Evolutionary conservation across 495 filamentous ascomycete genomes (phyloP).

Genomic region (Aspergillus heteromorphus): DNA sequence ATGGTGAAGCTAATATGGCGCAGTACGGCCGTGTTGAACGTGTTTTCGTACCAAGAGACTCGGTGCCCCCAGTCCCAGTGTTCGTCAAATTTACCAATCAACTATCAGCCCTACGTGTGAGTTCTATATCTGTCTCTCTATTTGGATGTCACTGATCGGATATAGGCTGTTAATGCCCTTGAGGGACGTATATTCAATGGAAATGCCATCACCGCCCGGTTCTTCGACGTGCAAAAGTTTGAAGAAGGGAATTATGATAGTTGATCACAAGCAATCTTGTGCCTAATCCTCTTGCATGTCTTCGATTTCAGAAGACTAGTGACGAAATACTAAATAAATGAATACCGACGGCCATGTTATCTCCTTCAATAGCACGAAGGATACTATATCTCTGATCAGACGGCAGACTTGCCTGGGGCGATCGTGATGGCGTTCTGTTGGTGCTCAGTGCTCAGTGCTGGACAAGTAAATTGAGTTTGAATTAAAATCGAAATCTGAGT

Average conservation of each 20-base stretch:
- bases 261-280: slow-evolving; percentile 8
- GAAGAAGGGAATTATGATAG: slow-evolving; percentile 61
- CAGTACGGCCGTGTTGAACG: slow-evolving; percentile 84
- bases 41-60: slow-evolving; percentile 62
- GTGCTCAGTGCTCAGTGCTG: too few relatives aligned
- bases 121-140: slow-evolving; percentile 18
- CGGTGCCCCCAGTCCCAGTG: slow-evolving; percentile 54
- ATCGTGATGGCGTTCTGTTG: too few relatives aligned
- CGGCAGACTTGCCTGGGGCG: too few relatives aligned
- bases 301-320: background rate
- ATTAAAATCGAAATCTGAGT: too few relatives aligned
- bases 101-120: slow-evolving; percentile 73
- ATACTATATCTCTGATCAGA: background rate
- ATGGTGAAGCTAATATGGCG: slow-evolving; percentile 4
- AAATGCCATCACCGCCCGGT: slow-evolving; percentile 70
- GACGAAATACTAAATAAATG: background rate
- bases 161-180: slow-evolving; percentile 78
- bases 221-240: slow-evolving; percentile 77
- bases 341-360: background rate
- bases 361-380: background rate
- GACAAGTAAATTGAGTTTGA: too few relatives aligned
- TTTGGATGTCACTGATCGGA: background rate
- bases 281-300: background rate
- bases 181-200: slow-evolving; percentile 83
- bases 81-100: slow-evolving; percentile 87